These are phyloP conservation scores for Sporothrix pallida DNA, from an alignment of 2,329 filamentous ascomycete genomes.

Conservation along the genomic window DNA sequence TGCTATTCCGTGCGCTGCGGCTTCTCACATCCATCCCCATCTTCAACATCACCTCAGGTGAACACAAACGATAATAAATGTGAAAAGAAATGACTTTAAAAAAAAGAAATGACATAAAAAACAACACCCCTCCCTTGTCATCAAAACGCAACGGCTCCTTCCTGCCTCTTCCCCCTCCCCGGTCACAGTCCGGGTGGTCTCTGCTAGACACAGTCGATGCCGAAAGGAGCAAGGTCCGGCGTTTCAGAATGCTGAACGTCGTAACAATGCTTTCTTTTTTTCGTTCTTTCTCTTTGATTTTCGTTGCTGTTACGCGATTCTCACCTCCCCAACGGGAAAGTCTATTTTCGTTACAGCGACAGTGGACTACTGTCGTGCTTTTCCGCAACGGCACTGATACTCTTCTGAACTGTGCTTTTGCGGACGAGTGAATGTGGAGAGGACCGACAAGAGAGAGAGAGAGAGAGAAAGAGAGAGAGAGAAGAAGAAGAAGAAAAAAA, in stretches of 20 bases:
- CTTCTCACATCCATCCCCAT: not conserved
- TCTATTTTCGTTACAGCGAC: not conserved
- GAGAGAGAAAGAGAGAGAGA: too few relatives aligned
- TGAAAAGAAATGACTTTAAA: too few relatives aligned
- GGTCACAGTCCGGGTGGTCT: not conserved
- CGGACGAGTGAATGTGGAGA: not conserved
- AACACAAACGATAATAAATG: too few relatives aligned
- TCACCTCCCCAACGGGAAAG: not conserved
- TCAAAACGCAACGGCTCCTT: constrained; percentile 15
- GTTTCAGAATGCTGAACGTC: constrained; percentile 16
- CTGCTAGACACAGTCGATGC: not conserved
- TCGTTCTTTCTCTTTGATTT: not conserved
- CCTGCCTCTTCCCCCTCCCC: not conserved
- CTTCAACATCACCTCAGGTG: not conserved
- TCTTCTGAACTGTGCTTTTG: not conserved
- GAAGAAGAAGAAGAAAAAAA: too few relatives aligned
- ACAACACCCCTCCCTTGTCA: not conserved
- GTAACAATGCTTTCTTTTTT: not conserved
- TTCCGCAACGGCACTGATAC: not conserved
- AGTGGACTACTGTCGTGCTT: not conserved
- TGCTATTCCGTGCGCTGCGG: not conserved
- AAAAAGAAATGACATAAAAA: not conserved
- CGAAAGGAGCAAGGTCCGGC: constrained; percentile 17
- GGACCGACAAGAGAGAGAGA: not conserved
- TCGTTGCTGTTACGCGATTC: not conserved